phyloP scores from a whole-genome alignment of 345 rosid species.

The Brassica napus region Da-Ae NC_063451.1:42621001-42621500 shows the following conservation, averaged over 20 bases:
- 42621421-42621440: slow-evolving; percentile 49
- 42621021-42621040: slow-evolving; percentile 51
- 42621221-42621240: slow-evolving; percentile 53
- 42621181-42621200: slow-evolving; percentile 51
- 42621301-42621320: slow-evolving; percentile 76
- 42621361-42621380: slow-evolving; percentile 80
- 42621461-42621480: slow-evolving; percentile 79
- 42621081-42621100: slow-evolving; percentile 50
- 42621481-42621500: slow-evolving; percentile 64
- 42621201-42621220: slow-evolving; percentile 59
- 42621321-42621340: slow-evolving; percentile 29
- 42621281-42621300: slow-evolving; percentile 63
- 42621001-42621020: slow-evolving; percentile 20
- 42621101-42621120: slow-evolving; percentile 47
- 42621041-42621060: slow-evolving; percentile 36
- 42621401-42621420: slow-evolving; percentile 75
- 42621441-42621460: slow-evolving; percentile 60
- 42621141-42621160: slow-evolving; percentile 49
- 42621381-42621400: slow-evolving; percentile 56
- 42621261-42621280: slow-evolving; percentile 52
- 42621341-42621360: slow-evolving; percentile 57
- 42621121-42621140: slow-evolving; percentile 58
- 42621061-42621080: slow-evolving; percentile 35
- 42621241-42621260: slow-evolving; percentile 37
- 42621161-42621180: slow-evolving; percentile 36